Conservation (phyloP, 805 yeast genomes). For the Starmerella powellii region DNA sequence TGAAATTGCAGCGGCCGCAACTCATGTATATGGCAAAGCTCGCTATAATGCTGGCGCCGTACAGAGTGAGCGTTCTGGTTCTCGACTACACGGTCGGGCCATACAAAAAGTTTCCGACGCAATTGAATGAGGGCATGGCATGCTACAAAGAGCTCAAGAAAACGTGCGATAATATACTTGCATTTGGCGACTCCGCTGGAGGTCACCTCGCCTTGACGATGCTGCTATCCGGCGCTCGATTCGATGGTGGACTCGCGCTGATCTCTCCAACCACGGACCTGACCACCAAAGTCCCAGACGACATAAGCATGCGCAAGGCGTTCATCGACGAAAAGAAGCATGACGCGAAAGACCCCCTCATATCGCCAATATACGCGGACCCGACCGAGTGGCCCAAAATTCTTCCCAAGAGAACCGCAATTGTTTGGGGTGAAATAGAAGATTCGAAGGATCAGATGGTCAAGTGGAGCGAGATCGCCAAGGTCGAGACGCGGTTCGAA, state of each 20-base stretch:
- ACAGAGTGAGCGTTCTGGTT: constrained; percentile 21
- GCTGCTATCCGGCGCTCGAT: constrained; percentile 8
- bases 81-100: constrained; percentile 27
- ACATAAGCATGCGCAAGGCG: constrained; percentile 12
- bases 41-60: constrained; percentile 8
- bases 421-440: constrained; percentile 23
- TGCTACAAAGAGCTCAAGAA: constrained; percentile 20
- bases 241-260: constrained; percentile 9
- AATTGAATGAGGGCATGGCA: constrained; percentile 22
- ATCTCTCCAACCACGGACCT: constrained; percentile 20
- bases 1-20: constrained; percentile 19
- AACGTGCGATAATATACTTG: constrained; percentile 19
- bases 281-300: constrained; percentile 8
- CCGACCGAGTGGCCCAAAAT: constrained; percentile 11
- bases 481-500: constrained; percentile 11
- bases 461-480: constrained; percentile 13
- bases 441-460: constrained; percentile 11
- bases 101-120: constrained; percentile 23
- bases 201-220: constrained; percentile 24
- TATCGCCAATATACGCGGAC: constrained; percentile 15
- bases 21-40: constrained; percentile 15
- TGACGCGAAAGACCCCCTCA: constrained; percentile 14
- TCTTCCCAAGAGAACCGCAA: constrained; percentile 14
- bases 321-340: constrained; percentile 6
- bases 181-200: constrained; percentile 30